Conservation (phyloP, 768 basidiomycete species). For the Termitomyces sp. region DNA sequence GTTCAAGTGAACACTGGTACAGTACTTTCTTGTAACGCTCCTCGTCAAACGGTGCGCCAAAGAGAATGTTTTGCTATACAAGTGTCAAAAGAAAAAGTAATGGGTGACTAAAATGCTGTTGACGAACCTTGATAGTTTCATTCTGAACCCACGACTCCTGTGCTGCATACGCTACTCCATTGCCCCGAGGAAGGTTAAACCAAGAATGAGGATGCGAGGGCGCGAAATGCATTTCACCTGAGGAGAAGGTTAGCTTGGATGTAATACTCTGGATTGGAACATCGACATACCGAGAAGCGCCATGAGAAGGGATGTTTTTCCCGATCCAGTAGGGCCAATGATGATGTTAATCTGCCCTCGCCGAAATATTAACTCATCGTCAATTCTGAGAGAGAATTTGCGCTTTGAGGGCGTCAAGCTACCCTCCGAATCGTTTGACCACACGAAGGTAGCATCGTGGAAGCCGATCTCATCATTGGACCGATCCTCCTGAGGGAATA, state of each 20-base stretch:
- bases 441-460: slow-evolving; percentile 51
- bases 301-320: slow-evolving; percentile 67
- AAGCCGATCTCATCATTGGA: slow-evolving; percentile 42
- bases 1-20: slow-evolving; percentile 68
- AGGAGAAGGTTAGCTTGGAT: neutral
- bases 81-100: neutral
- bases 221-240: slow-evolving; percentile 66
- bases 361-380: slow-evolving; percentile 54
- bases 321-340: slow-evolving; percentile 56
- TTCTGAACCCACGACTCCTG: slow-evolving; percentile 89
- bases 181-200: slow-evolving; percentile 64
- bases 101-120: neutral
- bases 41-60: slow-evolving; percentile 74
- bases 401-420: slow-evolving; percentile 39
- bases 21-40: slow-evolving; percentile 76
- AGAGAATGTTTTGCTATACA: slow-evolving; percentile 73
- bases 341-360: slow-evolving; percentile 52
- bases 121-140: slow-evolving; percentile 59
- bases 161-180: slow-evolving; percentile 75
- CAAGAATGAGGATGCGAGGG: slow-evolving; percentile 51
- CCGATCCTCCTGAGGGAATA: slow-evolving; percentile 11
- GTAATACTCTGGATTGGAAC: neutral
- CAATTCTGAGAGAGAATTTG: slow-evolving; percentile 46
- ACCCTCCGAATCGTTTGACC: slow-evolving; percentile 37
- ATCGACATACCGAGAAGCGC: slow-evolving; percentile 43